Percentiles rank a stretch among this genome's conserved stretches.
Conservation (phyloP, 2,329 filamentous ascomycete species). For the Thelonectria blattea region DNA sequence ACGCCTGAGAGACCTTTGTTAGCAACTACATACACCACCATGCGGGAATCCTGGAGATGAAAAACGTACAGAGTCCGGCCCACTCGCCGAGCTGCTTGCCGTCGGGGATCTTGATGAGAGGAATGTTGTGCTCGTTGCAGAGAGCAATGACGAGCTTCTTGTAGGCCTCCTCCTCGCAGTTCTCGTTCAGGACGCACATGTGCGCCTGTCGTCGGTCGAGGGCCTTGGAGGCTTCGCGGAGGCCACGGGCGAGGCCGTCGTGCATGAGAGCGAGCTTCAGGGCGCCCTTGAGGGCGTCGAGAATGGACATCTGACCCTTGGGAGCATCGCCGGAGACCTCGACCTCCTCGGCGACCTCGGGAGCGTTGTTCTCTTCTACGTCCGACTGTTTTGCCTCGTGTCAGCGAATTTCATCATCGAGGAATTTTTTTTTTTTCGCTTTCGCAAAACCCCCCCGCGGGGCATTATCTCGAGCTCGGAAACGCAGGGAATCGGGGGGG, state of each 20-base stretch:
- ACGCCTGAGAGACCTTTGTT: constrained; percentile 68
- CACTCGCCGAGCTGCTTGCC: constrained; percentile 99
- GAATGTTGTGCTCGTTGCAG: constrained; percentile 99
- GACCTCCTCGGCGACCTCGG: constrained; percentile 86
- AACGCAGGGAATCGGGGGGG: constrained; percentile 1
- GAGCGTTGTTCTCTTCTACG: constrained; percentile 98
- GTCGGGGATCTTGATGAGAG: constrained; percentile 99
- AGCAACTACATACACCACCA: constrained; percentile 33
- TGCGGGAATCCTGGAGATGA: background rate
- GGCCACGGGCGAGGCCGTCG: constrained; percentile 97
- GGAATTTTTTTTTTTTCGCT: background rate
- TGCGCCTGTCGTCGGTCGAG: constrained; percentile 98
- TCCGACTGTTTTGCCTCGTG: constrained; percentile 73
- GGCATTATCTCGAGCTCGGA: background rate
- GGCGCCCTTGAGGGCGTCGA: constrained; percentile 98
- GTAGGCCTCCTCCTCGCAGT: constrained; percentile 99
- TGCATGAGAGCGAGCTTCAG: constrained; percentile 99
- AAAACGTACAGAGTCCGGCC: constrained; percentile 94
- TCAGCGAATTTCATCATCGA: constrained; percentile 30
- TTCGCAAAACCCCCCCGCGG: background rate
- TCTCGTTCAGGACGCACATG: constrained; percentile 99
- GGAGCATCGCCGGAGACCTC: constrained; percentile 93
- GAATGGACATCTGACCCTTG: constrained; percentile 95
- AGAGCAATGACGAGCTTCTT: constrained; percentile 99
- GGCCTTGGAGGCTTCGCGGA: constrained; percentile 98